These are phyloP conservation scores for Ambrosia trifida DNA, from an alignment of 129 eudicot species.

Conservation along the genomic window DNA sequence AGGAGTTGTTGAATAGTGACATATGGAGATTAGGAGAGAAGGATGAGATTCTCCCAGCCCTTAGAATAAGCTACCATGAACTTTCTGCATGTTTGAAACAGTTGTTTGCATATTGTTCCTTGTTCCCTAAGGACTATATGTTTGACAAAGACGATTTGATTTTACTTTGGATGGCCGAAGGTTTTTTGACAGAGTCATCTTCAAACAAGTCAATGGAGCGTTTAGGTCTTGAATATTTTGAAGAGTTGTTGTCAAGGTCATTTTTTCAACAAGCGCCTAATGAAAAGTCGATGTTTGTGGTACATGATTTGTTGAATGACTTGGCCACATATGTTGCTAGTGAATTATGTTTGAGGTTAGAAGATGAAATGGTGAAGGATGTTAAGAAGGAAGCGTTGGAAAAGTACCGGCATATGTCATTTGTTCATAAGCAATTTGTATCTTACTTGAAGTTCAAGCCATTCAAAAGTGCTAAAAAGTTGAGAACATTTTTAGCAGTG, in stretches of 20 bases:
- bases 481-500: constrained; percentile 9
- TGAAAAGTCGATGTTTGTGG: background rate
- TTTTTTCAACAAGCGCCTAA: constrained; percentile 12
- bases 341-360: constrained; percentile 1
- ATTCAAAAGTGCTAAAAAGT: background rate
- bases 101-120: constrained; percentile 7
- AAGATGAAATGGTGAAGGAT: background rate
- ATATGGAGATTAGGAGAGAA: background rate
- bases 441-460: background rate
- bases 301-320: constrained; percentile 9
- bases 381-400: background rate
- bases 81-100: constrained; percentile 16
- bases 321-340: constrained; percentile 12
- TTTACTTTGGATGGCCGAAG: constrained; percentile 21
- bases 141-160: background rate
- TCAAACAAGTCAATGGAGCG: background rate
- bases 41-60: background rate
- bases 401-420: constrained; percentile 1
- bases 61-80: constrained; percentile 15
- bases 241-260: constrained; percentile 8
- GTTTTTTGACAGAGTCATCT: constrained; percentile 1
- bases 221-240: constrained; percentile 14
- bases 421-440: background rate
- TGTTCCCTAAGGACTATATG: constrained; percentile 13
- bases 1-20: constrained; percentile 5